phyloP scores from a whole-genome alignment of 2,329 filamentous ascomycete species.

The Verticillium albo-atrum region DNA sequence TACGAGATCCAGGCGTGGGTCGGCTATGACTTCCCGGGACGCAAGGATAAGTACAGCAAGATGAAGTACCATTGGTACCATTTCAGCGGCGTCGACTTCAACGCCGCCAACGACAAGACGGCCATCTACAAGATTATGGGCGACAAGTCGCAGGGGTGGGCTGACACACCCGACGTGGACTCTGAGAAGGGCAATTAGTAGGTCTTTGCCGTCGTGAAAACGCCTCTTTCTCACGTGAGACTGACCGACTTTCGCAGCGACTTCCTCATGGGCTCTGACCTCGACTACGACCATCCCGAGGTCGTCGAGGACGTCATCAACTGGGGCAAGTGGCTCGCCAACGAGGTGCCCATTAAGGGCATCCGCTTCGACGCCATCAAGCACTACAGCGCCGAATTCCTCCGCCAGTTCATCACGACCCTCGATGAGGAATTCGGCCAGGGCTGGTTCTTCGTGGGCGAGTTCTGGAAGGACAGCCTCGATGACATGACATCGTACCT shows the following conservation, averaged over 20 bases:
- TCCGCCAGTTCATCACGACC: slow-evolving; percentile 57
- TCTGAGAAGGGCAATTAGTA: slow-evolving; percentile 59
- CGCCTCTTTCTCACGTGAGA: too few relatives aligned
- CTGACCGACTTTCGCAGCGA: slow-evolving; percentile 31
- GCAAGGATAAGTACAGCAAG: slow-evolving; percentile 56
- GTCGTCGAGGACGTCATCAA: slow-evolving; percentile 59
- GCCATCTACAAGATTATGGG: slow-evolving; percentile 66
- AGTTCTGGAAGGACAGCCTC: slow-evolving; percentile 34
- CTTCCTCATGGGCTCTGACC: slow-evolving; percentile 68
- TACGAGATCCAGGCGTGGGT: slow-evolving; percentile 68
- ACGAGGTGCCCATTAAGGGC: slow-evolving; percentile 56
- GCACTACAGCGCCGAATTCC: slow-evolving; percentile 66
- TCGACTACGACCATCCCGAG: slow-evolving; percentile 61
- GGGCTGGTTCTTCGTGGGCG: slow-evolving; percentile 32
- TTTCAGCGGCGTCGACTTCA: slow-evolving; percentile 67
- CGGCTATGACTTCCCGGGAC: slow-evolving; percentile 62
- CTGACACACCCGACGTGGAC: slow-evolving; percentile 52
- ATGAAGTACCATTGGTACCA: slow-evolving; percentile 68
- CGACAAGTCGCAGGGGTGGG: slow-evolving; percentile 59
- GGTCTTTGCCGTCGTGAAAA: too few relatives aligned
- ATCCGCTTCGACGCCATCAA: slow-evolving; percentile 70
- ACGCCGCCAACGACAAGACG: slow-evolving; percentile 52
- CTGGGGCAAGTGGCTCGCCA: slow-evolving; percentile 65
- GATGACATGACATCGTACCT: slow-evolving; percentile 27
- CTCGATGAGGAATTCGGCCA: slow-evolving; percentile 41